Conservation (phyloP, 352 stramenopile genomes). For the Pythium plurisporium region DNA sequence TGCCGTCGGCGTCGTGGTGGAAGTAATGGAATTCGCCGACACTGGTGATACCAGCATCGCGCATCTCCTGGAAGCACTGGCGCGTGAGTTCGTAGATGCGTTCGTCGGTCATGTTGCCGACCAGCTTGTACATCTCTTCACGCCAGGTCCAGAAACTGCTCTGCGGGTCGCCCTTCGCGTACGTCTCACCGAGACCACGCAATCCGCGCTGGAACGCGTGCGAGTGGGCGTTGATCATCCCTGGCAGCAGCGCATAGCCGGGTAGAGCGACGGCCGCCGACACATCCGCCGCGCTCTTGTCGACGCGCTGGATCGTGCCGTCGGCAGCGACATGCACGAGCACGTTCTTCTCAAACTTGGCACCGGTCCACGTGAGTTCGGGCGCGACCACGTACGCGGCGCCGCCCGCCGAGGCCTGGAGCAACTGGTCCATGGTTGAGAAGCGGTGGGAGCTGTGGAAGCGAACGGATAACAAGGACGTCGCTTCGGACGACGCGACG, state of each 20-base stretch:
- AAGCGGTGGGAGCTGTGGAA: neutral
- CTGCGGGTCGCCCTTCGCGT: conserved; percentile 36
- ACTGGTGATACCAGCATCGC: conserved; percentile 67
- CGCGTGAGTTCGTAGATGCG: conserved; percentile 62
- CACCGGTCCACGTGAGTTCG: conserved; percentile 67
- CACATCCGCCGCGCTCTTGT: neutral
- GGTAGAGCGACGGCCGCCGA: conserved; percentile 25
- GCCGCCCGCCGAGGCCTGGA: conserved; percentile 12
- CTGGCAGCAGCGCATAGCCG: conserved; percentile 49
- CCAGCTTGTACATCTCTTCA: conserved; percentile 82
- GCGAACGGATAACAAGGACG: too few species aligned
- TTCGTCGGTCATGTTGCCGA: conserved; percentile 54
- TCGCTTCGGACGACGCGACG: neutral
- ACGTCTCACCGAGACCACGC: conserved; percentile 70
- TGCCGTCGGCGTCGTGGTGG: conserved; percentile 50
- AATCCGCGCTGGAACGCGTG: conserved; percentile 73
- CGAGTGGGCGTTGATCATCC: conserved; percentile 82
- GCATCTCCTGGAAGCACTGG: conserved; percentile 80
- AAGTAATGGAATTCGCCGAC: conserved; percentile 83
- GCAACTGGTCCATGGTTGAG: conserved; percentile 18
- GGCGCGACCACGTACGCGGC: conserved; percentile 49
- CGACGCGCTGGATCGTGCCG: conserved; percentile 41
- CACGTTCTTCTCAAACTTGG: conserved; percentile 47
- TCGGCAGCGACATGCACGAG: conserved; percentile 45
- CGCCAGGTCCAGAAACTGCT: conserved; percentile 83